Conservation (phyloP, 192 early-diverging fungal genomes). For the Entophlyctis luteolus region DNA sequence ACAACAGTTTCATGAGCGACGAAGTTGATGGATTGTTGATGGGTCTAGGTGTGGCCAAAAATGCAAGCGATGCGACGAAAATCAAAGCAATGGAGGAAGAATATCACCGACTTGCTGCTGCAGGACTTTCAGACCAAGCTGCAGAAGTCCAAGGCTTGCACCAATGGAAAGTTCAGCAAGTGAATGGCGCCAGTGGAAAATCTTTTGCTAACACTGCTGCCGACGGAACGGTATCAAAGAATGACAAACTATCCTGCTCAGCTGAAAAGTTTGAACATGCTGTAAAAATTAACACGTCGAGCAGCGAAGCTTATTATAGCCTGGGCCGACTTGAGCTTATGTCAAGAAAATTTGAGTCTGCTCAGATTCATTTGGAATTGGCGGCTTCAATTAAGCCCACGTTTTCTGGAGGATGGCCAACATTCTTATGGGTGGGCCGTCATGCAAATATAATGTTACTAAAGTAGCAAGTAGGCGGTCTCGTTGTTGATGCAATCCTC, state of each 20-base stretch:
- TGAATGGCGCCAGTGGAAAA: slow-evolving; percentile 5
- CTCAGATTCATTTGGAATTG: slow-evolving; percentile 25
- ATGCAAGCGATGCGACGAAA: slow-evolving; percentile 36
- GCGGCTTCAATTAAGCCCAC: slow-evolving; percentile 27
- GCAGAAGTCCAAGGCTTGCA: slow-evolving; percentile 45
- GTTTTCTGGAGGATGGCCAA: background rate
- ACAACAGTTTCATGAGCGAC: slow-evolving; percentile 43
- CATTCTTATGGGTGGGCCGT: background rate
- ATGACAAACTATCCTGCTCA: background rate
- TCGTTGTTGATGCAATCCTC: background rate
- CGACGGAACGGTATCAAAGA: background rate
- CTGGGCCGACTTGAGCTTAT: slow-evolving; percentile 20
- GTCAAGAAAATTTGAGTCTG: slow-evolving; percentile 15
- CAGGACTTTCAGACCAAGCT: slow-evolving; percentile 43
- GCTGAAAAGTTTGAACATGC: slow-evolving; percentile 41
- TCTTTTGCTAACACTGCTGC: background rate
- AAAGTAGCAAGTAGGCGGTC: background rate
- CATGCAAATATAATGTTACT: background rate
- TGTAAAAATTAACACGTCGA: slow-evolving; percentile 13
- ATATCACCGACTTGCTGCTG: slow-evolving; percentile 37
- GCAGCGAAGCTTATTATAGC: slow-evolving; percentile 26
- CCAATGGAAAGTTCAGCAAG: slow-evolving; percentile 40
- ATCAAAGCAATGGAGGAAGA: slow-evolving; percentile 49
- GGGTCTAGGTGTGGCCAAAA: slow-evolving; percentile 35
- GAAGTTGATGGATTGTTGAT: slow-evolving; percentile 49